These are phyloP conservation scores for Penicillium egyptiacum DNA, from an alignment of 495 filamentous ascomycete species.

Conservation along the genomic window DNA sequence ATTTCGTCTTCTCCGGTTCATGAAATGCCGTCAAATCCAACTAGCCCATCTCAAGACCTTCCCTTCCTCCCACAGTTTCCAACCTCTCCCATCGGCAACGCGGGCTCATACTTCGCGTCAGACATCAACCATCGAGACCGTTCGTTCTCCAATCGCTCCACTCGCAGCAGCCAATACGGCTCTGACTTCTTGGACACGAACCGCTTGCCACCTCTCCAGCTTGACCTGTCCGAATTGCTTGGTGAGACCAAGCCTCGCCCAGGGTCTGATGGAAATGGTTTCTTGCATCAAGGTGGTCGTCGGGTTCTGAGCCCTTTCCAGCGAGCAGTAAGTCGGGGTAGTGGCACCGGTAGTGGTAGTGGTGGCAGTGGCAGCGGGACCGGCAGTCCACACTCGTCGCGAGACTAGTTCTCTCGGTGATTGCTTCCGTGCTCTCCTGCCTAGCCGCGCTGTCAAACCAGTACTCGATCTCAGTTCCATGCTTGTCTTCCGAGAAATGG, in stretches of 20 bases:
- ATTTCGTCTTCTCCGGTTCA: slow-evolving; percentile 37
- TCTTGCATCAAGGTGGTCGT: slow-evolving; percentile 30
- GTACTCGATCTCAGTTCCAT: slow-evolving; percentile 13
- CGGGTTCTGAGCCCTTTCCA: slow-evolving; percentile 44
- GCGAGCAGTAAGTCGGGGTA: slow-evolving; percentile 44
- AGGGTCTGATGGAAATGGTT: slow-evolving; percentile 37
- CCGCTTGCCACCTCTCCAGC: slow-evolving; percentile 36
- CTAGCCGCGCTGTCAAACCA: neutral
- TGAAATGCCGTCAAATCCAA: slow-evolving; percentile 39
- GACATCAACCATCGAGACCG: slow-evolving; percentile 43
- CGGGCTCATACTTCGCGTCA: slow-evolving; percentile 36
- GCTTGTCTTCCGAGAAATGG: slow-evolving; percentile 11
- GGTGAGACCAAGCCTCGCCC: slow-evolving; percentile 35
- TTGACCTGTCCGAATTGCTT: slow-evolving; percentile 39
- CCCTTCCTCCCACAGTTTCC: slow-evolving; percentile 41
- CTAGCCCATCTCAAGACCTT: slow-evolving; percentile 40
- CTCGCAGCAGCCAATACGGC: slow-evolving; percentile 43
- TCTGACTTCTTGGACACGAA: slow-evolving; percentile 41
- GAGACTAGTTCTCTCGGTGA: slow-evolving; percentile 27
- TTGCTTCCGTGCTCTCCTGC: slow-evolving; percentile 6
- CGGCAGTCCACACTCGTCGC: slow-evolving; percentile 46
- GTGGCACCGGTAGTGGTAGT: slow-evolving; percentile 49
- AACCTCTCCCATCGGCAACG: slow-evolving; percentile 36
- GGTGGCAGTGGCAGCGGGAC: slow-evolving; percentile 44
- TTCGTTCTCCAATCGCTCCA: slow-evolving; percentile 50